A percentile compares a stretch with the other conserved stretches of the same genome.
Evolutionary conservation across 441 rosid genomes (phyloP).

Genomic region (California macrophylla): DNA sequence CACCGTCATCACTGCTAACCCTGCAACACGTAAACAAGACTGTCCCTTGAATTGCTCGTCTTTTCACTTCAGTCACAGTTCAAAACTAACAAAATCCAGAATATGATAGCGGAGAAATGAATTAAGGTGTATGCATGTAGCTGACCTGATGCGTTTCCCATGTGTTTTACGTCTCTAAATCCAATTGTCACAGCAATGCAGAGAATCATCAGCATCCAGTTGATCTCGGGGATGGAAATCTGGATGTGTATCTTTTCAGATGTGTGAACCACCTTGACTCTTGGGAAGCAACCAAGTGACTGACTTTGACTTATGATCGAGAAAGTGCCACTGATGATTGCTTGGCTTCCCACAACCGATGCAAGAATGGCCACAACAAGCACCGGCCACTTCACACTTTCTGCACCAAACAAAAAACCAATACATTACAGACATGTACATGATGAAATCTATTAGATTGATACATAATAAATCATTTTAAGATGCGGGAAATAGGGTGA

Average conservation of each 20-base stretch:
- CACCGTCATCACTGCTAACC: conserved; percentile 91
- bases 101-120: background rate
- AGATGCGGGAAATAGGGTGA: too few relatives aligned
- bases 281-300: conserved; percentile 88
- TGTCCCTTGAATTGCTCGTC: background rate
- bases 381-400: conserved; percentile 68
- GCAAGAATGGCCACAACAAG: conserved; percentile 84
- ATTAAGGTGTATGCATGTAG: background rate
- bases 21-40: conserved; percentile 32
- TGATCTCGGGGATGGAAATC: conserved; percentile 90
- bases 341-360: conserved; percentile 97
- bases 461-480: too few relatives aligned
- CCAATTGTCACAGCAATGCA: conserved; percentile 94
- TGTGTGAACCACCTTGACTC: conserved; percentile 89
- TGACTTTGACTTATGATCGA: conserved; percentile 96
- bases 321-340: conserved; percentile 92
- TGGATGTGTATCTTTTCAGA: conserved; percentile 86
- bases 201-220: conserved; percentile 88
- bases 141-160: conserved; percentile 91
- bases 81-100: background rate
- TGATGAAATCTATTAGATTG: background rate
- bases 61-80: background rate
- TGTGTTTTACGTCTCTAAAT: conserved; percentile 83
- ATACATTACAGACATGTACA: background rate
- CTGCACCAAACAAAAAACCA: conserved; percentile 36